These are phyloP conservation scores for Chytriomyces confervae DNA, from an alignment of 192 early-diverging fungal species.

Conservation along the genomic window DNA sequence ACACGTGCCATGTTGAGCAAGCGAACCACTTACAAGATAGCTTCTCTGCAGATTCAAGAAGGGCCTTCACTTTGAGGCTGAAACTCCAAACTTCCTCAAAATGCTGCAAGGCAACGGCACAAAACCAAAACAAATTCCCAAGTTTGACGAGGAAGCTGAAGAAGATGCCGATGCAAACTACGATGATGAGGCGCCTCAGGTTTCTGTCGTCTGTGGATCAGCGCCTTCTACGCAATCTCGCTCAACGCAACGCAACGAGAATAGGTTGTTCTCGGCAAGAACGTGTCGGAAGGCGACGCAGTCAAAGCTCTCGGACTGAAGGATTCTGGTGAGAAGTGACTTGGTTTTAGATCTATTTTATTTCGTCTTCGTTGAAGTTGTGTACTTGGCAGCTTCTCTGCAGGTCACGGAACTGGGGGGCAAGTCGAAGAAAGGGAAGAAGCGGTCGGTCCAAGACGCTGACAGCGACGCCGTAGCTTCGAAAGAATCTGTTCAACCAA, in stretches of 20 bases:
- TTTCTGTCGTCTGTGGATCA: neutral
- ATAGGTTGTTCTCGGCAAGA: slow-evolving; percentile 27
- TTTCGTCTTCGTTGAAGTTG: neutral
- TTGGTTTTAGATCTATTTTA: neutral
- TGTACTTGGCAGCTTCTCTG: neutral
- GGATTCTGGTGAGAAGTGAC: slow-evolving; percentile 7
- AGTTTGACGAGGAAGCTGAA: neutral
- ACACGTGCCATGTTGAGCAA: neutral
- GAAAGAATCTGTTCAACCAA: neutral
- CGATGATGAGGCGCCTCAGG: slow-evolving; percentile 28
- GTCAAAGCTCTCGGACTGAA: slow-evolving; percentile 23
- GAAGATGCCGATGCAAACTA: slow-evolving; percentile 1
- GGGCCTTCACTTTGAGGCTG: slow-evolving; percentile 7
- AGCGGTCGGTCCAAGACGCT: neutral
- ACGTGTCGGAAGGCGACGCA: slow-evolving; percentile 20
- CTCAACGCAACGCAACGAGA: neutral
- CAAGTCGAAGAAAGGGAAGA: neutral
- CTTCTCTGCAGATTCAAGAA: slow-evolving; percentile 21
- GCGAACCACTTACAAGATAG: neutral
- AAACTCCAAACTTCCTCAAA: slow-evolving; percentile 14
- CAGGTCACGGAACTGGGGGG: slow-evolving; percentile 17
- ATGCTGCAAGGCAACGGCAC: slow-evolving; percentile 3
- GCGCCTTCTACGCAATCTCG: neutral
- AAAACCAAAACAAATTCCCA: neutral
- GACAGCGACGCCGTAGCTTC: neutral